Percentiles rank a stretch among this genome's conserved stretches.
phyloP scores from a whole-genome alignment of 2,329 filamentous ascomycete genomes.

The Aschersonia sp. region DNA sequence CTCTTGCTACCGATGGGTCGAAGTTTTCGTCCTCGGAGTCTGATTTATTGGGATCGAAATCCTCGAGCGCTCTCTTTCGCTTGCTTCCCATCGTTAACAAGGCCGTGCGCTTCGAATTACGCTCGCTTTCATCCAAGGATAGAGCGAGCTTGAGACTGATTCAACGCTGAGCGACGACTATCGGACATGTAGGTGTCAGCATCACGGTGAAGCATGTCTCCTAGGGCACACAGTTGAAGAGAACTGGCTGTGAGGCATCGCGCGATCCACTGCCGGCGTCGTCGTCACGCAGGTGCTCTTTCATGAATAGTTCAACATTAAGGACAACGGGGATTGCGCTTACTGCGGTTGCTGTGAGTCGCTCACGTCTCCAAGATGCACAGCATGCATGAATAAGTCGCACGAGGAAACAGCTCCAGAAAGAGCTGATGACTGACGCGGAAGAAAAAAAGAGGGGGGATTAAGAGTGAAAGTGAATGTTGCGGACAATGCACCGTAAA shows the following conservation, averaged over 20 bases:
- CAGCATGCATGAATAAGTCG: conserved; percentile 1
- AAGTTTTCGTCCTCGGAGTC: conserved; percentile 54
- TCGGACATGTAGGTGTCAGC: too few relatives aligned
- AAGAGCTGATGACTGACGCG: not conserved
- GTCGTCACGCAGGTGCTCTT: too few relatives aligned
- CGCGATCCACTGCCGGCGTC: too few relatives aligned
- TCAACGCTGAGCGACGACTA: not conserved
- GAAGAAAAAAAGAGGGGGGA: not conserved
- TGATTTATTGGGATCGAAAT: conserved; percentile 52
- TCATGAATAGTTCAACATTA: not conserved
- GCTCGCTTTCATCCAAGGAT: not conserved
- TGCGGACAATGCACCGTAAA: too few relatives aligned
- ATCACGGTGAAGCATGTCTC: too few relatives aligned
- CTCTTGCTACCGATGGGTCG: conserved; percentile 33
- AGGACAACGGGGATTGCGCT: not conserved
- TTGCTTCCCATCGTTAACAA: conserved; percentile 24
- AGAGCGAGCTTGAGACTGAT: conserved; percentile 4
- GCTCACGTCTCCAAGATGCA: not conserved
- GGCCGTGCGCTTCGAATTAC: not conserved
- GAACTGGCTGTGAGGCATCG: too few relatives aligned
- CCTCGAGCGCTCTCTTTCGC: conserved; percentile 42
- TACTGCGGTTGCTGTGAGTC: too few relatives aligned
- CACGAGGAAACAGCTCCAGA: not conserved
- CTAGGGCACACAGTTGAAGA: too few relatives aligned
- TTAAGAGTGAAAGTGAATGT: too few relatives aligned